phyloP scores from a whole-genome alignment of 306 rosid genomes.

The Sphenostylis stenocarpa region DNA sequence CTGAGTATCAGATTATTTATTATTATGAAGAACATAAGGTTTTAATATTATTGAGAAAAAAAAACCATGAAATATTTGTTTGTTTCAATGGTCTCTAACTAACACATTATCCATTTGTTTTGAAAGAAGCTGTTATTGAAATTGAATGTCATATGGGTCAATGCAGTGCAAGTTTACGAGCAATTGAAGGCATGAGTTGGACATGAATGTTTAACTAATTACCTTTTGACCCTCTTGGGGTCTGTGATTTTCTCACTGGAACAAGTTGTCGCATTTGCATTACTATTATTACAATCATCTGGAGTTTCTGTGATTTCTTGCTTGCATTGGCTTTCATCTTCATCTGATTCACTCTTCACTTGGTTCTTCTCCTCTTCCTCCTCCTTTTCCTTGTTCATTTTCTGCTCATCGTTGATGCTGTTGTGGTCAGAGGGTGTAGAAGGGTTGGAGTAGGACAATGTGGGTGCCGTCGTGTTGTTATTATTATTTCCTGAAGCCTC shows the following conservation, averaged over 20 bases:
- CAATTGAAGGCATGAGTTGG: not conserved
- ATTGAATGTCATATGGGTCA: not conserved
- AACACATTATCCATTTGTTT: constrained; percentile 7
- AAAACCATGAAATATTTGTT: not conserved
- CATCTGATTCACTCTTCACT: constrained; percentile 65
- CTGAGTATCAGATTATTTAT: not conserved
- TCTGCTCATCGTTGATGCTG: constrained; percentile 68
- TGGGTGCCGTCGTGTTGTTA: constrained; percentile 22
- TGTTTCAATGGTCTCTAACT: not conserved
- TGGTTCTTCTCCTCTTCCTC: constrained; percentile 18
- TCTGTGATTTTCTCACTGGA: constrained; percentile 59
- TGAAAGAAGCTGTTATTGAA: not conserved
- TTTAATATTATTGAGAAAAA: not conserved
- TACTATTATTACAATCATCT: not conserved
- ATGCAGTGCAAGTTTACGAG: constrained; percentile 11
- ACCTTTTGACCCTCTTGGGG: constrained; percentile 96
- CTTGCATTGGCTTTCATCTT: constrained; percentile 61
- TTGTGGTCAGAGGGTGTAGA: constrained; percentile 78
- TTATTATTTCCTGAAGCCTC: constrained; percentile 43
- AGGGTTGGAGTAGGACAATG: constrained; percentile 67
- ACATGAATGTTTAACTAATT: constrained; percentile 30
- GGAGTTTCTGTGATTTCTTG: constrained; percentile 36
- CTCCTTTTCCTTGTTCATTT: constrained; percentile 11
- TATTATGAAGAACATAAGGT: not conserved
- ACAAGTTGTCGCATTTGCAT: constrained; percentile 24